A percentile compares a stretch with the other conserved stretches of the same genome.
Conservation (phyloP, 2,329 filamentous ascomycete species). For the Spiromastix sp. region DNA sequence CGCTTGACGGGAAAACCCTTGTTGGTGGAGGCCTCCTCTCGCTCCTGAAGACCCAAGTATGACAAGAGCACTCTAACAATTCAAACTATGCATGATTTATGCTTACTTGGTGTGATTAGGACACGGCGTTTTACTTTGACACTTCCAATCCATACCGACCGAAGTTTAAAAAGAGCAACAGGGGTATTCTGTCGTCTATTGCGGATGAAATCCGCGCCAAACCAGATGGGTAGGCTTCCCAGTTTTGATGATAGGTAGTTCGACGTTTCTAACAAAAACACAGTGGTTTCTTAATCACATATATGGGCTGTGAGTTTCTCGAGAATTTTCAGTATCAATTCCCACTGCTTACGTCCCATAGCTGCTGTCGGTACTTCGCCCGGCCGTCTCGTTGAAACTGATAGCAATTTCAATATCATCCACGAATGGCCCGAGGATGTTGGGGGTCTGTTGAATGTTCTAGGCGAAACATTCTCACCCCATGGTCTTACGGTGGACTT, state of each 20-base stretch:
- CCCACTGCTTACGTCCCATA: constrained; percentile 12
- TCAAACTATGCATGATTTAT: too few species aligned
- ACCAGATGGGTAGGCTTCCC: constrained; percentile 38
- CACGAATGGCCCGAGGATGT: constrained; percentile 53
- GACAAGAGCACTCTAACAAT: too few species aligned
- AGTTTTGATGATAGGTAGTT: not conserved
- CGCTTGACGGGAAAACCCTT: constrained; percentile 47
- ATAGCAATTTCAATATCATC: constrained; percentile 50
- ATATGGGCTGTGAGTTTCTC: constrained; percentile 42
- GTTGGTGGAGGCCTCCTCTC: constrained; percentile 49
- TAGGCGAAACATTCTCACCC: constrained; percentile 51
- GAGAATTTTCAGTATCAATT: not conserved
- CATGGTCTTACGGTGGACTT: constrained; percentile 51
- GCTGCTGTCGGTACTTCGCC: constrained; percentile 47
- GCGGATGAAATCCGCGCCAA: constrained; percentile 54
- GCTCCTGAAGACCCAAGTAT: constrained; percentile 44
- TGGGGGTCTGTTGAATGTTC: constrained; percentile 43
- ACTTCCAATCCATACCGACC: constrained; percentile 48
- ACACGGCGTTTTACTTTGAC: constrained; percentile 55
- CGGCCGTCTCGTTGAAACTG: constrained; percentile 51
- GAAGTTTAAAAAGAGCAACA: constrained; percentile 50
- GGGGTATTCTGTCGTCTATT: constrained; percentile 49
- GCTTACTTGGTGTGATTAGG: too few species aligned
- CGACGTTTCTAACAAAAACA: constrained; percentile 1
- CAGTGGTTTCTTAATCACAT: constrained; percentile 49